Evolutionary conservation across 2,329 filamentous ascomycete genomes (phyloP), one percentile per base, ranked within the genome.

Genomic region (Calonectria montana): DNA sequence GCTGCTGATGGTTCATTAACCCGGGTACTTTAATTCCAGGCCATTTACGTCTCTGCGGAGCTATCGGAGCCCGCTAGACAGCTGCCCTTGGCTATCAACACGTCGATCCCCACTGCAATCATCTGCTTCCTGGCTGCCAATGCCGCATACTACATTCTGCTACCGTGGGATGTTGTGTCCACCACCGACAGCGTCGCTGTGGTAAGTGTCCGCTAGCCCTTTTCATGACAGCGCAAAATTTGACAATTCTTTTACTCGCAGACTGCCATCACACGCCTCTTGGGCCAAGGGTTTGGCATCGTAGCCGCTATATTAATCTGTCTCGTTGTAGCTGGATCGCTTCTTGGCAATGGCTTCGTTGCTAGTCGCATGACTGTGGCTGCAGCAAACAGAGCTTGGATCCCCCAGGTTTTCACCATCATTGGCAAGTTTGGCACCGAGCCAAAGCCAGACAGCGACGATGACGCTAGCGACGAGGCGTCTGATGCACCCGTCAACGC

Each of bases 301-400:
- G 73, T 87, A 0, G 86, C 90, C 2, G 90, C 90, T 1, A 75
- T 88, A 0, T 80, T 92, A 1, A 89, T 92, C 47, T 91, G 89
- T 72, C 80, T 91, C 0, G 90, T 91, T 0, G 90, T 91, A 5
- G 89, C 89, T 0, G 91, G 91, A 2, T 91, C 91, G 1, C 83
- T 92, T 0, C 87, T 91, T 0, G 89, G 90, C 27, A 92, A 92
- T 78, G 90, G 90, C 0, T 92, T 92, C 74, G 87, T 92, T 0
- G 88, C 88, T 0, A 88, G 90, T 10, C 87, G 91, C 31, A 90
- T 92, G 86, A 87, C 89, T 0, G 88, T 92, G 3, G 88, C 90
- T 1, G 91, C 90, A 0, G 86, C 88, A 0, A 87, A 88, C 71
- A 85, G 83, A 71, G 80, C 82, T 63, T 90, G 88, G 88, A 81